Evolutionary conservation across 75 land plant genomes (phyloP).

Genomic region (Pinus taeda): DNA sequence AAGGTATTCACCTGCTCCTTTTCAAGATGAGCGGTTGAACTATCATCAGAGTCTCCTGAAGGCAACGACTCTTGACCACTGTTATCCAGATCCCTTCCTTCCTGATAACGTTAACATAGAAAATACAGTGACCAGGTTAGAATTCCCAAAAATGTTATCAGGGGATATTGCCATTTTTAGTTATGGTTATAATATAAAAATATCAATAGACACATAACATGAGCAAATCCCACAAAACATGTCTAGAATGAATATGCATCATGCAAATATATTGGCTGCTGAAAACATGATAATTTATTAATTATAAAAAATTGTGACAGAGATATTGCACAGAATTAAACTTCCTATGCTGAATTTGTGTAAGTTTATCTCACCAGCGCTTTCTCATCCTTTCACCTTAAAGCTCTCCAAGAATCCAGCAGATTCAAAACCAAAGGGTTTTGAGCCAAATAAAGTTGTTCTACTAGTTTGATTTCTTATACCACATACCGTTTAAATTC

Average conservation of each 20-base stretch:
- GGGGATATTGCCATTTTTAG: not conserved
- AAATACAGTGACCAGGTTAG: not conserved
- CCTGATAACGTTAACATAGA: not conserved
- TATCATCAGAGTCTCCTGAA: not conserved
- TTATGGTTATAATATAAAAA: not conserved
- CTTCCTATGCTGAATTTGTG: not conserved
- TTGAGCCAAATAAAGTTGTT: not conserved
- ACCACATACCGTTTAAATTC: not conserved
- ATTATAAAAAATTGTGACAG: not conserved
- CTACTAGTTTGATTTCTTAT: not conserved
- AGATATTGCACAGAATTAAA: not conserved
- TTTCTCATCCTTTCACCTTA: not conserved
- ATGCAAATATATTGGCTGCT: not conserved
- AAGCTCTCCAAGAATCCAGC: not conserved
- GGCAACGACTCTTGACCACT: constrained; percentile 1
- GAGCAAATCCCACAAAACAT: not conserved
- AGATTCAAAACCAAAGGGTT: not conserved
- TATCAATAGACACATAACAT: not conserved
- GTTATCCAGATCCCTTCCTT: constrained; percentile 2
- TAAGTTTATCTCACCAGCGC: not conserved
- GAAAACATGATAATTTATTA: constrained; percentile 1
- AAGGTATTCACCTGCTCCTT: constrained; percentile 2
- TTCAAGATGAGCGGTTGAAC: not conserved
- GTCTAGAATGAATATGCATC: not conserved
- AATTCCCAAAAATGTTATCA: constrained; percentile 1